Base-by-base conservation (phyloP, 768 basidiomycete genomes). In the Leccinum olivaceopallidum region DNA sequence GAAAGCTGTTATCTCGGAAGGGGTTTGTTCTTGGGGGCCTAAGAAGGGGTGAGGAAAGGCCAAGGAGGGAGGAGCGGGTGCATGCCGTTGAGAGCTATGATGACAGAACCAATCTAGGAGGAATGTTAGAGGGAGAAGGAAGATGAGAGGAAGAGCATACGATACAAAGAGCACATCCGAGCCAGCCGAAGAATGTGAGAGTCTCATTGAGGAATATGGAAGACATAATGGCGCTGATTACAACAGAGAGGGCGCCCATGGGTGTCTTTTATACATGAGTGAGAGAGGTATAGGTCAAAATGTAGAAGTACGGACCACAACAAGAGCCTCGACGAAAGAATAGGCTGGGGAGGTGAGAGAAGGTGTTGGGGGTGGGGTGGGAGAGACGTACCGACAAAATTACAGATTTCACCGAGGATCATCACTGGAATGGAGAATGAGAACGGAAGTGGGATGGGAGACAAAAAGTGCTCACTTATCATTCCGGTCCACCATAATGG, bases 181-280 rank as follows among this genome's bases (percentile, higher is more conserved):
- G 80, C 95, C 95, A 98, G 53, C 97, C 96, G 71, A 99, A 98
- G 76, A 98, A 93, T 37, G 88, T 91, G 49, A 99, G 83, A 57
- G 81, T 92, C 74, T 98, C 96, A 53, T 95, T 87, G 67, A 99
- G 88, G 78, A 98, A 92, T 64, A 96, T 80, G 32, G 93, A 95
- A 7, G 95, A 95, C 18, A 98, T 78, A 36, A 96, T 90, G 54
- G 95, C 95, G 73, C 89, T 96, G 64, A 98, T 81, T 65, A 99
- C 97, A 66, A 99, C 97, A 20, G 94, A 95, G 57, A 99, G 84
- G 8, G 96, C 95, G 47, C 96, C 96, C 67, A 99, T 84, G 3
- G 96, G 97, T 42, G 96, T 98, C 87, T 90, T 58, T 50, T 9
- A 48, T 18, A 48, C 10, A 16, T 7, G 47, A 4, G 57, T 68